Evolutionary conservation across 2,329 filamentous ascomycete genomes (phyloP), one percentile per base, ranked within the genome.

Genomic region (Colletotrichum sublineola): DNA sequence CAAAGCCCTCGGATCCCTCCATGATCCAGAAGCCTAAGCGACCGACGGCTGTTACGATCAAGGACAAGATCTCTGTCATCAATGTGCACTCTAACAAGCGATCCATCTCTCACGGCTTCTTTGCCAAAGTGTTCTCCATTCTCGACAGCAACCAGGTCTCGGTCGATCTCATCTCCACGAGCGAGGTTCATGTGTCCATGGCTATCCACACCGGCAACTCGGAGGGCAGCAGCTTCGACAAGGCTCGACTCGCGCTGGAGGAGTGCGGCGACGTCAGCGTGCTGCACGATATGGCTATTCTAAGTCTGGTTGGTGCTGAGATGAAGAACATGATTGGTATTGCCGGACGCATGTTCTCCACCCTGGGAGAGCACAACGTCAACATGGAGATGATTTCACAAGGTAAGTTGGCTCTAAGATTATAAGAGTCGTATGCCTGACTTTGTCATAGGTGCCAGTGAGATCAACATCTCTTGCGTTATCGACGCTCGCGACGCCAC

Each of bases 311-410:
- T 0, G 96, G 96, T 61, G 94, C 94, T 73, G 94, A 98, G 82
- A 94, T 99, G 92, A 97, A 97, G 86, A 96, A 97, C 82, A 98
- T 98, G 95, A 87, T 94, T 69, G 96, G 96, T 74, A 94, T 99
- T 74, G 94, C 94, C 9, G 96, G 96, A 38, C 91, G 90, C 77
- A 98, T 99, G 93, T 98, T 99, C 82, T 94, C 93, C 60, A 97
- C 95, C 1, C 86, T 99, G 24, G 96, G 96, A 55, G 94, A 98
- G 80, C 93, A 97, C 81, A 93, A 94, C 77, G 92, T 99, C 79
- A 99, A 99, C 81, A 94, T 99, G 77, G 96, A 99, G 84, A 99
- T 99, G 96, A 99, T 99, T 76, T 97, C 94, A 33, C 96, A 99
- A 85, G 96, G 96, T 96, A 87, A 78, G 86, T 78, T 42, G 15